Evolutionary conservation across 306 rosid genomes (phyloP).

Genomic region (Vigna mungo): DNA sequence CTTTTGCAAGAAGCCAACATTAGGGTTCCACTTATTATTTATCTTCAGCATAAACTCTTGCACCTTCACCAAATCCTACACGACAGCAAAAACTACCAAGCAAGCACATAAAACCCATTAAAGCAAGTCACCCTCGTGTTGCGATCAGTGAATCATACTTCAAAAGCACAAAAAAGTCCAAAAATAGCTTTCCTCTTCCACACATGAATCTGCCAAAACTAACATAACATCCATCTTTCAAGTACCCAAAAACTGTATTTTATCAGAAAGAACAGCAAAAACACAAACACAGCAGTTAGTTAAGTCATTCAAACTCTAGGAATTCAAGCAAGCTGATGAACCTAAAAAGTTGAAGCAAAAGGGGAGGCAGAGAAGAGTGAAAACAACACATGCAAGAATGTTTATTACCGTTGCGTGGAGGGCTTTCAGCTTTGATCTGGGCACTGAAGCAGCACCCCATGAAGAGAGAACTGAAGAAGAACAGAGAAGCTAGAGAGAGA

Average conservation of each 20-base stretch:
- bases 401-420: conserved; percentile 71
- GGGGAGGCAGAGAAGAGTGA: not conserved
- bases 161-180: conserved; percentile 23
- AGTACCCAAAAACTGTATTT: not conserved
- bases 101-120: conserved; percentile 18
- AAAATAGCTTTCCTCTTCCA: not conserved
- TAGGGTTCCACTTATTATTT: not conserved
- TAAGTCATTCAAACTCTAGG: not conserved
- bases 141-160: conserved; percentile 18
- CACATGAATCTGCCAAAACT: not conserved
- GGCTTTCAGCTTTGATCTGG: conserved; percentile 92
- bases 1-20: conserved; percentile 17
- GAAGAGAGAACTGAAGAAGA: conserved; percentile 9
- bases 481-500: conserved; percentile 30
- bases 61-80: conserved; percentile 25
- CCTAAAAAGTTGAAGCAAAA: not conserved
- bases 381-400: conserved; percentile 30
- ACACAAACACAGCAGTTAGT: not conserved
- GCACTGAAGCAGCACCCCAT: conserved; percentile 95
- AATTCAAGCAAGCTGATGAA: conserved; percentile 19
- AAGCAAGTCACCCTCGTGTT: conserved; percentile 27
- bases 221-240: conserved; percentile 1
- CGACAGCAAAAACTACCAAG: conserved; percentile 5
- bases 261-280: not conserved
- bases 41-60: not conserved